Evolutionary conservation across 306 rosid species (phyloP).

Genomic region (Quillaja saponaria): DNA sequence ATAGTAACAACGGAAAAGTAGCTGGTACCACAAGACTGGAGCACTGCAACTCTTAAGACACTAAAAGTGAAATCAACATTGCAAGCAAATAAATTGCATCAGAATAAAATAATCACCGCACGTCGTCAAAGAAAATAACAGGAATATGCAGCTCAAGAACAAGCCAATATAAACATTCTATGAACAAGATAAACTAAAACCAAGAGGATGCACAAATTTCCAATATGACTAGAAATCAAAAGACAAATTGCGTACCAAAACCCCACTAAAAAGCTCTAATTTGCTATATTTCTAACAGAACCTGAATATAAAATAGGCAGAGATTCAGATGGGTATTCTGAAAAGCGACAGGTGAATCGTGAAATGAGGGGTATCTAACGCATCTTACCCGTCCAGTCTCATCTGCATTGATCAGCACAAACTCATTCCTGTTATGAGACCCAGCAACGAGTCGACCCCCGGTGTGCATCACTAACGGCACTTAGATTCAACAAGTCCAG

Average conservation of each 20-base stretch:
- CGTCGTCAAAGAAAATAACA: constrained; percentile 2
- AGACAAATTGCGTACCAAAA: neutral
- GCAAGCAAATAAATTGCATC: neutral
- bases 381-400: constrained; percentile 72
- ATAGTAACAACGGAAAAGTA: constrained; percentile 5
- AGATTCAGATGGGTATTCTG: constrained; percentile 14
- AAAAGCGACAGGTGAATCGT: constrained; percentile 1
- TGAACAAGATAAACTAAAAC: constrained; percentile 16
- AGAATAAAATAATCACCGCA: constrained; percentile 1
- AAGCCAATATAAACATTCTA: constrained; percentile 25
- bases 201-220: constrained; percentile 3
- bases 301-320: neutral
- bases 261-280: constrained; percentile 24
- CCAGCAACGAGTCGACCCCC: constrained; percentile 95
- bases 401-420: constrained; percentile 95
- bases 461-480: constrained; percentile 62
- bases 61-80: neutral
- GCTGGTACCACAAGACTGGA: neutral
- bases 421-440: constrained; percentile 97
- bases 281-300: constrained; percentile 6
- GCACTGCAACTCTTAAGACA: neutral
- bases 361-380: neutral
- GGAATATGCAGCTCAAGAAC: constrained; percentile 1
- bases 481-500: constrained; percentile 21
- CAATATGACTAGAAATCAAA: constrained; percentile 18